Base-by-base conservation (phyloP, 805 yeast species). In the Metschnikowia amazonensis region DNA sequence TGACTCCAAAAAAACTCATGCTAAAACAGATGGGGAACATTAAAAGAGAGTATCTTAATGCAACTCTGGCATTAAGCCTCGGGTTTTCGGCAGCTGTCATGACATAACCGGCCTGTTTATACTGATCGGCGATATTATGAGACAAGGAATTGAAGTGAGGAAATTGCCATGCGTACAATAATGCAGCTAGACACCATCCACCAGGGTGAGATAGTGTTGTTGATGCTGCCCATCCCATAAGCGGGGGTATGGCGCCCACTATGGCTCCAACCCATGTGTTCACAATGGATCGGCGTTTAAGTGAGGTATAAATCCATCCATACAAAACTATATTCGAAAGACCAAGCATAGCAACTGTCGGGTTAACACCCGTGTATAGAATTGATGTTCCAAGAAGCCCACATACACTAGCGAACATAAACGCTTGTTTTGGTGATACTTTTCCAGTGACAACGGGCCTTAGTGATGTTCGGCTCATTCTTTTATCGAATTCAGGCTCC, bases 211-310 rank as follows among this genome's bases (percentile, higher is more conserved):
- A 54, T 30, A 90, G 66, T 0, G 89, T 79, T 3, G 88, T 80
- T 10, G 96, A 86, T 1, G 75, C 74, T 2, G 96, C 97, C 99
- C 99, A 94, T 2, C 99, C 99, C 99, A 94, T 94, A 42, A 94
- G 74, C 17, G 99, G 99, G 0, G 99, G 99, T 38, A 94, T 86
- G 0, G 97, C 99, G 3, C 99, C 99, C 3, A 94, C 99, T n/a
- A 94, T 63, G 0, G 99, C 99, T 16, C 99, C 99, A 2, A 94
- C 94, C 99, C 99, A 94, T 0, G 99, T 94, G 64, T 94, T 94
- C 33, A 86, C 63, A 42, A 94, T 92, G 20, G 87, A 82, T 48
- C 75, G 79, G 45, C 99, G 76, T 61, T 94, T 94, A 62, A 94
- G 68, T 0, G 97, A 84, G 0, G 99, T 94, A 68, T 94, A 94